Base-by-base conservation (phyloP, 1,139 yeast genomes). In the Yamadazyma triangularis region DNA sequence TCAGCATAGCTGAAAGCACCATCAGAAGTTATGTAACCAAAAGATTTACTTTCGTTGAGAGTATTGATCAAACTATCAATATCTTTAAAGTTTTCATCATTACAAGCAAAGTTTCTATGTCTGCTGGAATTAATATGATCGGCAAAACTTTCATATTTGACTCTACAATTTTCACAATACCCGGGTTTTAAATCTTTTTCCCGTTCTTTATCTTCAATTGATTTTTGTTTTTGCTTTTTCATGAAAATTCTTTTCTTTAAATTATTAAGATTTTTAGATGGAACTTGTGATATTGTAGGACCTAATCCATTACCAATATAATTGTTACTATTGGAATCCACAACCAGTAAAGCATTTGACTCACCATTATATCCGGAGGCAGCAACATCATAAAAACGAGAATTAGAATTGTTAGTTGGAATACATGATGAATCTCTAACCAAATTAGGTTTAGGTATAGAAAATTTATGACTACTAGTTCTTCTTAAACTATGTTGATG, bases 81-180 rank as follows among this genome's bases (percentile, higher is more conserved):
- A 35, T 82, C 83, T 32, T 59, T 69, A 58, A 91, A 91, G 51
- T 89, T 85, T 12, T 61, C 56, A 45, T 76, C 77, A 46, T 84
- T 79, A 32, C 68, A 61, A 4, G 98, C 97, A 62, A 87, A 89
- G 36, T 77, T 74, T 27, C 85, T 69, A 55, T 93, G 99, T 44
- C 82, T 76, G 28, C 74, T 75, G 15, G 87, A 70, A 20, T 52
- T 51, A 30, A 87, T 73, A 51, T 91, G 99, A 33, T 77, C 86
- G 19, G 79, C 84, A 50, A 89, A 81, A 45, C 77, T 75, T 31
- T 84, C 89, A 51, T 85, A 91, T 51, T 83, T 82, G 42, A 83
- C 86, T 21, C 93, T 72, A 56, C 99, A 91, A 55, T 91, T 93
- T 52, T 91, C 99, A 60, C 98, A 91, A 56, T 85, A 87, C 0